phyloP scores from a whole-genome alignment of 306 rosid genomes.

The Vicia villosa region DNA sequence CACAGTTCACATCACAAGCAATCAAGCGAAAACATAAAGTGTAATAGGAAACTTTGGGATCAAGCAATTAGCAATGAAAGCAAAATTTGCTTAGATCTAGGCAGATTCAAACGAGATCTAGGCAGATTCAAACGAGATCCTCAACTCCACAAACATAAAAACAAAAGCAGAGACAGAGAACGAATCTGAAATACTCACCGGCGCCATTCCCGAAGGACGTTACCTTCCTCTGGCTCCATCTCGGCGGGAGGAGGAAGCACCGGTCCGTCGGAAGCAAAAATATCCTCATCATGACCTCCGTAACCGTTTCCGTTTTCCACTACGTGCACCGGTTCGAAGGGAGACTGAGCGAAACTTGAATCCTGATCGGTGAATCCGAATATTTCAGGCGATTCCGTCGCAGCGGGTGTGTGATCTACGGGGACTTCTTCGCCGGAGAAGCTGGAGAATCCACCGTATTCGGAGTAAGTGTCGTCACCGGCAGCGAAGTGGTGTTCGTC shows the following conservation, averaged over 20 bases:
- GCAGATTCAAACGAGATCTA: conserved; percentile 46
- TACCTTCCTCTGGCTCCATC: conserved; percentile 86
- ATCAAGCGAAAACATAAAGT: background rate
- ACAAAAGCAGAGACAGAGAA: background rate
- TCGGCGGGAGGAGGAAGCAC: conserved; percentile 81
- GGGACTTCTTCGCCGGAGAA: conserved; percentile 54
- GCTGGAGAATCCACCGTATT: conserved; percentile 64
- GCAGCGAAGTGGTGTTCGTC: conserved; percentile 55
- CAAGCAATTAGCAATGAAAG: conserved; percentile 30
- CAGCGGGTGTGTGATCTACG: conserved; percentile 47
- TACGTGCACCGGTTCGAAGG: conserved; percentile 55
- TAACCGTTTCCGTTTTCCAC: conserved; percentile 50
- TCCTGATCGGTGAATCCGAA: conserved; percentile 78
- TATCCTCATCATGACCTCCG: conserved; percentile 48
- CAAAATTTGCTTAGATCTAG: conserved; percentile 44
- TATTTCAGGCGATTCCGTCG: conserved; percentile 58
- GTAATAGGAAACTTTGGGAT: conserved; percentile 15
- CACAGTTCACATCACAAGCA: conserved; percentile 2
- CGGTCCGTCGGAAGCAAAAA: conserved; percentile 82
- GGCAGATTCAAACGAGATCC: conserved; percentile 27
- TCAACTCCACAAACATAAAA: background rate
- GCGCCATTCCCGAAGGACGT: conserved; percentile 93
- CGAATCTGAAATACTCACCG: conserved; percentile 67
- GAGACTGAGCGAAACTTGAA: conserved; percentile 65
- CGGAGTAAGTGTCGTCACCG: conserved; percentile 53